Base-by-base conservation (phyloP, 2,329 filamentous ascomycete species). In the Nemania serpens region DNA sequence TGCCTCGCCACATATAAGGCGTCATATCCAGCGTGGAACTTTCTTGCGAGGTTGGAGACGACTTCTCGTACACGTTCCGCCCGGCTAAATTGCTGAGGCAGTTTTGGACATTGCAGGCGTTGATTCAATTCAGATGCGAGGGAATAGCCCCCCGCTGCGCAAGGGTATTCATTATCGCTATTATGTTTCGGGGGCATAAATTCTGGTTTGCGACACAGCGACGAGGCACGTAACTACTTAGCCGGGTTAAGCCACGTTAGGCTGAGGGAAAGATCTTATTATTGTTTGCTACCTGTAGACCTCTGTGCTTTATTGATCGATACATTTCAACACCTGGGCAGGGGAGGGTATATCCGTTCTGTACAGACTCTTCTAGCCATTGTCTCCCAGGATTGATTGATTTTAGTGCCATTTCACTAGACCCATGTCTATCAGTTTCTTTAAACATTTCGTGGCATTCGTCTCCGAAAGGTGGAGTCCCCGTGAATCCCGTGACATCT, bases 301-400 rank as follows among this genome's bases (percentile, higher is more conserved):
- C 22, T 29, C 34, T 37, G 11, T 36, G 36, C 39, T 20, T n/a
- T 25, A 36, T 45, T 45, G 20, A n/a, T 37, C 51, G 29, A 47
- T 5, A 22, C 4, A 22, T 25, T 10, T 12, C 11, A 11, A 47
- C 13, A 33, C 25, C 25, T 29, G 25, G 25, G 7, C 10, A 20
- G 20, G 25, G 42, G n/a, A 29, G 55, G 59, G 59, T 62, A 55
- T 62, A 52, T 56, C 42, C 41, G 25, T 51, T 59, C 49, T 50
- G 42, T 52, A 52, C 37, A 43, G 39, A 37, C 46, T 51, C 36
- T 45, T 56, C 50, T 55, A 62, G 51, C 29, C 15, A 20, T 47
- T 33, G 15, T 9, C 41, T 51, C 41, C 20, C 13, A 46, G 42
- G 45, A 37, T 29, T 52, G 33, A 29, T 59, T 50, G n/a, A 29